Conservation (phyloP, 208 protist genomes). For the Trypanosoma lewisi region DNA sequence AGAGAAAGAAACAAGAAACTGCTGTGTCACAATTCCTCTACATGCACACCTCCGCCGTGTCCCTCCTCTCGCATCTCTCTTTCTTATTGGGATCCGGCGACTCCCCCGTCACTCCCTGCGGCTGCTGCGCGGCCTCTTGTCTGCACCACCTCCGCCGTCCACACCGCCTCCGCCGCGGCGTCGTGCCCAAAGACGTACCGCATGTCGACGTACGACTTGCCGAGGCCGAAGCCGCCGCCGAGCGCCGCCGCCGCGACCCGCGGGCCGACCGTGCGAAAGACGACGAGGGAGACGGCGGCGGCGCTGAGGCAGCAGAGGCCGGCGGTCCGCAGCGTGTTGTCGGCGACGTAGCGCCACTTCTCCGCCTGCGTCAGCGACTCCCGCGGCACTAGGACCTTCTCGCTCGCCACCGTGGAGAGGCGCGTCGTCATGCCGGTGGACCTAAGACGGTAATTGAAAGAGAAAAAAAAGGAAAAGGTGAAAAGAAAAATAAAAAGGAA, state of each 20-base stretch:
- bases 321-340: constrained; percentile 76
- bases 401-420: constrained; percentile 18
- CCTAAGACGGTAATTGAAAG: too few relatives aligned
- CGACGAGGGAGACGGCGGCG: constrained; percentile 54
- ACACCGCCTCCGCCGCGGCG: constrained; percentile 55
- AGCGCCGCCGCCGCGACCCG: constrained; percentile 60
- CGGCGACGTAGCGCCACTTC: constrained; percentile 76
- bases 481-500: background rate
- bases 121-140: constrained; percentile 1
- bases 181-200: constrained; percentile 85
- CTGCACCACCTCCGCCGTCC: constrained; percentile 55
- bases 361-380: constrained; percentile 72
- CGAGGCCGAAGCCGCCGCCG: constrained; percentile 77
- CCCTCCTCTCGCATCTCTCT: background rate
- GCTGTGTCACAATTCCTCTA: background rate
- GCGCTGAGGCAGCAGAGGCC: constrained; percentile 74
- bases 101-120: background rate
- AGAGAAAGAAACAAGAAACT: background rate
- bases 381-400: constrained; percentile 42
- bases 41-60: background rate
- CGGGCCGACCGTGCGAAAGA: constrained; percentile 58
- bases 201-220: constrained; percentile 82
- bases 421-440: constrained; percentile 12
- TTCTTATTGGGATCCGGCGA: background rate
- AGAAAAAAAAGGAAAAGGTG: constrained; percentile 5